Base-by-base conservation (phyloP, 768 basidiomycete genomes). In the Suillus variegatus region DNA sequence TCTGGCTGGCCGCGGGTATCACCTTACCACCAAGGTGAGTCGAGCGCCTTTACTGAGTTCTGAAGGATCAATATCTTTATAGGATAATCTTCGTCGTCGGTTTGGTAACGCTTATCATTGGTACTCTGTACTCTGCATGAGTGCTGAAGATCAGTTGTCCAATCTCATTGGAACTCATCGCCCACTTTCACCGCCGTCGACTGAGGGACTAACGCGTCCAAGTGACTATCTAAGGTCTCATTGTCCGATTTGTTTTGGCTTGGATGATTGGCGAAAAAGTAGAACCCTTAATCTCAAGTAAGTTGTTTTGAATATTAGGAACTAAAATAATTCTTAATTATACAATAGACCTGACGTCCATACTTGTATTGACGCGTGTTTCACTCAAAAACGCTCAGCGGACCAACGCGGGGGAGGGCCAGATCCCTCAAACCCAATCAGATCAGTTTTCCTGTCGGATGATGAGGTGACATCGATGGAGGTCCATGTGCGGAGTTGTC, bases 331-430 rank as follows among this genome's bases (percentile, higher is more conserved):
- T 28, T 28, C 8, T 51, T 16, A 51, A 51, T 1, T 4, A 28
- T 16, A 51, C 8, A 0, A 16, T 51, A 51, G 49, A 51, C 49
- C 49, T 51, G 49, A 51, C 3, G 8, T 51, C 14, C 51, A 52
- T 51, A 72, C 76, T 8, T 78, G 75, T 40, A 20, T 75, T 6
- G 78, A 79, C 66, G 73, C 74, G 0, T 77, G 74, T 61, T 79
- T 80, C 62, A 76, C 70, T 32, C 78, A 80, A 63, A 77, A 79
- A 57, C 4, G 16, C 32, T 43, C 60, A 28, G 46, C 22, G 55
- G 51, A 52, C 8, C 52, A 56, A 6, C 68, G 68, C 0, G 65
- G 70, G 25, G 67, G 67, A 35, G 60, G 60, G 3, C 64, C 65
- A 38, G 64, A 63, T 20, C 51, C 58, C 7, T 65, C 65, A 1